Evolutionary conservation across 345 rosid species (phyloP), one percentile per base, ranked within the genome.

Genomic region (Salix dunnii): DNA sequence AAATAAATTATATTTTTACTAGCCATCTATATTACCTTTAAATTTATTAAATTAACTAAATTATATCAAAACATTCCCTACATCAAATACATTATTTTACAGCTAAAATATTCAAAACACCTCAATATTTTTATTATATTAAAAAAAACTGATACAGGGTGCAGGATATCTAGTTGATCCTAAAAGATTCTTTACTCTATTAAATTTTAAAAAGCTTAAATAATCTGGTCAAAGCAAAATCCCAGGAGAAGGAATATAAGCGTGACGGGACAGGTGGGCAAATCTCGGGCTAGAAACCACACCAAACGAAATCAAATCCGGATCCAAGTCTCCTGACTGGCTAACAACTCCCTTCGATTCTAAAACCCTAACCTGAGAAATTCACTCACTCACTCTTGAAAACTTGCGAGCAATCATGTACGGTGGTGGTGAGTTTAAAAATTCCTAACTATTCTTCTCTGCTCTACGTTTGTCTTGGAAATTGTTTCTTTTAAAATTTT

Each of bases 351-450:
- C 27, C 23, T 21, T 11, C 33, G n/a, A 64, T 40, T 36, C 71
- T 68, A 68, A 68, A 68, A 68, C 71, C 71, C 71, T 68, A 68
- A 68, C 71, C 49, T 23, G 43, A 38, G 25, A 55, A 55, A 9
- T 25, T 55, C 28, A 9, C 10, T n/a, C 38, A 2, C 38, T 64
- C 40, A 18, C 10, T 64, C 35, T 27, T 64, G 35, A 64, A 62
- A 64, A 64, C 13, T 55, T 58, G 28, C 71, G 2, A 35, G 81
- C 84, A 78, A 84, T 76, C 87, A 94, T 94, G 99, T 91, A 93
- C 84, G 99, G 99, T 21, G 99, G 99, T 23, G 99, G 98, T 94
- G 76, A 84, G 91, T 90, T 4, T 46, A 23, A 46, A 40, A 67
- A 20, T 16, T 40, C 46, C 38, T 18, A 7, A 35, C 27, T 58